These are phyloP conservation scores for Collybia nuda DNA, from an alignment of 768 basidiomycete genomes.

Conservation along the genomic window DNA sequence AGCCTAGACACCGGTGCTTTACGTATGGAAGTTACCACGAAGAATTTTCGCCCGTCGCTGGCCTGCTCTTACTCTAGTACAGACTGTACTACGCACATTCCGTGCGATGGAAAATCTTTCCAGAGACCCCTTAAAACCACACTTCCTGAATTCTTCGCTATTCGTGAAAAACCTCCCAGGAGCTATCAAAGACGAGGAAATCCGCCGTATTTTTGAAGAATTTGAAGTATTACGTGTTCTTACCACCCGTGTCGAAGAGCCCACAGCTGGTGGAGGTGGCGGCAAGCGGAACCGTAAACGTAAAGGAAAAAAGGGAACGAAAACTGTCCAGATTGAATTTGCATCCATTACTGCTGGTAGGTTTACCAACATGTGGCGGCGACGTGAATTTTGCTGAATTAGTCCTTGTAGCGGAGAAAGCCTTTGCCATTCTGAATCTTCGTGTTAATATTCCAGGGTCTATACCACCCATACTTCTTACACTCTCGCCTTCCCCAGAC, in stretches of 20 bases:
- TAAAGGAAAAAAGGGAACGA: too few species aligned
- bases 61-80: too few species aligned
- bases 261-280: not conserved
- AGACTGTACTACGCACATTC: too few species aligned
- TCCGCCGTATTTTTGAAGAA: not conserved
- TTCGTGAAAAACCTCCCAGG: not conserved
- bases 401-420: constrained; percentile 15
- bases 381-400: not conserved
- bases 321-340: not conserved
- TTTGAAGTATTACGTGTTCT: not conserved
- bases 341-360: not conserved
- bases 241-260: not conserved
- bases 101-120: too few species aligned
- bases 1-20: too few species aligned
- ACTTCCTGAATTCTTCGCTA: not conserved
- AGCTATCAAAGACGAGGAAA: not conserved
- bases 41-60: too few species aligned
- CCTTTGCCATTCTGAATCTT: constrained; percentile 8
- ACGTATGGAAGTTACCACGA: too few species aligned
- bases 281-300: too few species aligned
- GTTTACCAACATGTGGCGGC: not conserved
- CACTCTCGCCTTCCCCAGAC: not conserved
- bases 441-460: constrained; percentile 4
- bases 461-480: constrained; percentile 4
- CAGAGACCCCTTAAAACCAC: not conserved